These are phyloP conservation scores for Xerocomus brunneocitrinus DNA, from an alignment of 768 basidiomycete genomes.

Conservation along the genomic window DNA sequence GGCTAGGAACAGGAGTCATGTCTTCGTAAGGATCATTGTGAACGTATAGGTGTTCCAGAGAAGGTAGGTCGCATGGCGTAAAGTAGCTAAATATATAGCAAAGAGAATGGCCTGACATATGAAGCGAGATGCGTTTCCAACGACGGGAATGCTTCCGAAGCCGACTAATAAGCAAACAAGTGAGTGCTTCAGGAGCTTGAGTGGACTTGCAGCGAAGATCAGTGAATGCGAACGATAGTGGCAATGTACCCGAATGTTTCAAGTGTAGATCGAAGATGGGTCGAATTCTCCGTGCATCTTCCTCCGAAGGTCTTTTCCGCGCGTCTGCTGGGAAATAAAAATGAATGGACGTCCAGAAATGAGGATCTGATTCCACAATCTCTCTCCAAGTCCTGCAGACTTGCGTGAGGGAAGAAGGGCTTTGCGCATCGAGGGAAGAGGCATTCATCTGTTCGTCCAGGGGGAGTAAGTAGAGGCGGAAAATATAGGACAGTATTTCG, in stretches of 20 bases:
- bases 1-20: not conserved
- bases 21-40: not conserved
- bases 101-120: slow-evolving; percentile 13
- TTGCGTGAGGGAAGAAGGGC: slow-evolving; percentile 10
- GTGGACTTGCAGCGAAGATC: slow-evolving; percentile 12
- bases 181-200: not conserved
- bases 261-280: slow-evolving; percentile 6
- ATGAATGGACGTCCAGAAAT: slow-evolving; percentile 22
- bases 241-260: slow-evolving; percentile 8
- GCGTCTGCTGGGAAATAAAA: slow-evolving; percentile 5
- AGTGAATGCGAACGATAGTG: slow-evolving; percentile 15
- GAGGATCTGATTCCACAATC: slow-evolving; percentile 6
- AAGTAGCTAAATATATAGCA: not conserved
- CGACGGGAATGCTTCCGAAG: slow-evolving; percentile 13
- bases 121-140: slow-evolving; percentile 14
- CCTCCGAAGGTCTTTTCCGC: not conserved
- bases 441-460: too few species aligned
- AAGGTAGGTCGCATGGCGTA: slow-evolving; percentile 9
- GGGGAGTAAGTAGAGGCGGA: not conserved
- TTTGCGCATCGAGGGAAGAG: not conserved
- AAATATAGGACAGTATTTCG: slow-evolving; percentile 34
- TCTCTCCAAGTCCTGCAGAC: slow-evolving; percentile 22
- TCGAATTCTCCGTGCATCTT: slow-evolving; percentile 2
- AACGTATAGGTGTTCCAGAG: slow-evolving; percentile 11
- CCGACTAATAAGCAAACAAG: slow-evolving; percentile 9